These are phyloP conservation scores for Escallonia rubra DNA, from an alignment of 129 eudicot species.

Conservation along the genomic window DNA sequence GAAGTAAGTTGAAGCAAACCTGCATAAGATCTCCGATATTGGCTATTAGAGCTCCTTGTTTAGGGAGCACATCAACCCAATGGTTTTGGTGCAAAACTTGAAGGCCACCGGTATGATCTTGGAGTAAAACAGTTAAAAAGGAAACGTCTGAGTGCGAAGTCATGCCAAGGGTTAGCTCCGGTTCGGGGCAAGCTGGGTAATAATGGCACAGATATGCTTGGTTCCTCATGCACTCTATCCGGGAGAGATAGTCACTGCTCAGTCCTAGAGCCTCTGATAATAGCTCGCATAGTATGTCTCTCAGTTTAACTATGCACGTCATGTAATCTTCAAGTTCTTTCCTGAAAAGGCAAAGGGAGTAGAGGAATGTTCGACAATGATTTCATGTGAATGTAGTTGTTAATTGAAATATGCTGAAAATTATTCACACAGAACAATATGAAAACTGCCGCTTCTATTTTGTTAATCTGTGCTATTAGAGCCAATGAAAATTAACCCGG, in stretches of 20 bases:
- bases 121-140: conserved; percentile 21
- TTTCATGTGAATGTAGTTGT: no score
- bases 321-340: background rate
- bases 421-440: no score
- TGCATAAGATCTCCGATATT: conserved; percentile 21
- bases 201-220: conserved; percentile 16
- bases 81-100: conserved; percentile 15
- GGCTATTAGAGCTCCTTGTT: conserved; percentile 1
- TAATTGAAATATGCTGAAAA: no score
- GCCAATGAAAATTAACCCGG: no score
- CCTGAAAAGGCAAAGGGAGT: background rate
- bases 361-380: no score
- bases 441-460: no score
- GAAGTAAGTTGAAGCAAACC: background rate
- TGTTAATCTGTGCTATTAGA: no score
- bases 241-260: conserved; percentile 2
- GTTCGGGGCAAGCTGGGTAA: conserved; percentile 25
- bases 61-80: conserved; percentile 18
- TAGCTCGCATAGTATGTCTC: background rate
- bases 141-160: conserved; percentile 15
- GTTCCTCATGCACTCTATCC: conserved; percentile 11
- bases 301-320: background rate
- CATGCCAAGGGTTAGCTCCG: conserved; percentile 20
- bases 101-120: conserved; percentile 21
- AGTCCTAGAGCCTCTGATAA: background rate